Percentiles rank a stretch among this genome's conserved stretches.
These are phyloP conservation scores for Neopestalotiopsis clavispora DNA, from an alignment of 2,329 filamentous ascomycete genomes.

Conservation along the genomic window DNA sequence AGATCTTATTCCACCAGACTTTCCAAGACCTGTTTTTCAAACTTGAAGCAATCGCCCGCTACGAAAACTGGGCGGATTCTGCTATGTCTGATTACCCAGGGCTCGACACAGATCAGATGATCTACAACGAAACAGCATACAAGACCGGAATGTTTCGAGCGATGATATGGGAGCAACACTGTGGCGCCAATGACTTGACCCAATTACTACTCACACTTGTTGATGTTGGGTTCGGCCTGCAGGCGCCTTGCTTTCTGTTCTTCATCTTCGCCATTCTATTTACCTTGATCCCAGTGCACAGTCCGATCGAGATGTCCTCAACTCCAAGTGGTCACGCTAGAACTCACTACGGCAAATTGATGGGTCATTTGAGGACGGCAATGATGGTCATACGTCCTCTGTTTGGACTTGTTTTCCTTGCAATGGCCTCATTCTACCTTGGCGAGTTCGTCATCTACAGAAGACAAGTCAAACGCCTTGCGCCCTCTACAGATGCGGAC, in stretches of 20 bases:
- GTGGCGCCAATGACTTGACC: background rate
- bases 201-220: background rate
- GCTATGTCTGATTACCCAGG: too few species aligned
- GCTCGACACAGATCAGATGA: too few species aligned
- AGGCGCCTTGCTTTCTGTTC: background rate
- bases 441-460: background rate
- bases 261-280: background rate
- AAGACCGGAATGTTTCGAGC: background rate
- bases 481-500: background rate
- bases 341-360: background rate
- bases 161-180: background rate
- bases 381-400: background rate
- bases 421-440: background rate
- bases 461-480: background rate
- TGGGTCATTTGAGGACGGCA: accelerated
- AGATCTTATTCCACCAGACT: background rate
- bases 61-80: too few species aligned
- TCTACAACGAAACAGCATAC: background rate
- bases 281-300: accelerated
- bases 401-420: background rate
- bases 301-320: background rate
- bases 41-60: background rate
- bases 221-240: background rate
- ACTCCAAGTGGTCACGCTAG: background rate
- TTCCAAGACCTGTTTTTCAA: background rate